Conservation (phyloP, 225 moss, liverwort and hornwort species). For the Rhytidiadelphus loreus region DNA sequence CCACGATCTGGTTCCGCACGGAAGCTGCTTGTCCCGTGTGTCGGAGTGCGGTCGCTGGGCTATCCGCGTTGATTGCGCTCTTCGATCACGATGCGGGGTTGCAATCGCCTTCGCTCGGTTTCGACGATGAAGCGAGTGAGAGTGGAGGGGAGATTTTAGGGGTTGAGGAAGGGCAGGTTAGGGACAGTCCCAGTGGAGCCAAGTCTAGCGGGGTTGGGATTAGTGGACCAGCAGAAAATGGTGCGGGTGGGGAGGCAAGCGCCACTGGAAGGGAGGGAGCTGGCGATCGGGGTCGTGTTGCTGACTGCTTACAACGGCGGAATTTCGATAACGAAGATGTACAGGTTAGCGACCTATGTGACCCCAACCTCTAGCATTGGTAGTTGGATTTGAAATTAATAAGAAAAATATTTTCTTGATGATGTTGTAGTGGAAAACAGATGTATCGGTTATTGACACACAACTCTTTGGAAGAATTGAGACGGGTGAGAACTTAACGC, state of each 20-base stretch:
- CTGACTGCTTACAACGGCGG: constrained; percentile 46
- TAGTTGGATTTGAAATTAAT: background rate
- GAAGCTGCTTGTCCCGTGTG: constrained; percentile 92
- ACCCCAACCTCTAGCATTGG: background rate
- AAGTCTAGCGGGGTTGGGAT: constrained; percentile 40
- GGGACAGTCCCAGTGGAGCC: constrained; percentile 30
- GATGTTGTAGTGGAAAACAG: background rate
- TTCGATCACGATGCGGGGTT: constrained; percentile 95
- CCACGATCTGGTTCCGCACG: constrained; percentile 89
- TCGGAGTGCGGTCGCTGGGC: constrained; percentile 60
- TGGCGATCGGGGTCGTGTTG: constrained; percentile 48
- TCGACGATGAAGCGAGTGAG: constrained; percentile 54
- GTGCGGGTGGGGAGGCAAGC: constrained; percentile 43
- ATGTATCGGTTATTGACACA: background rate
- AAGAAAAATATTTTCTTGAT: background rate
- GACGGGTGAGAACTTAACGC: background rate
- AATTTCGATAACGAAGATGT: constrained; percentile 82
- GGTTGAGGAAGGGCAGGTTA: constrained; percentile 15
- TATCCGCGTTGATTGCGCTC: constrained; percentile 83
- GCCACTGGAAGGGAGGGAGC: constrained; percentile 65
- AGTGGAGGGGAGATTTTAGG: constrained; percentile 35
- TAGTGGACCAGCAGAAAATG: constrained; percentile 43
- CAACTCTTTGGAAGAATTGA: background rate
- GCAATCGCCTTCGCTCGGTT: constrained; percentile 79
- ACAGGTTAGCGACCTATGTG: constrained; percentile 40